These are phyloP conservation scores for Acanthamoeba divionensis DNA, from an alignment of 208 protist genomes.

Conservation along the genomic window DNA sequence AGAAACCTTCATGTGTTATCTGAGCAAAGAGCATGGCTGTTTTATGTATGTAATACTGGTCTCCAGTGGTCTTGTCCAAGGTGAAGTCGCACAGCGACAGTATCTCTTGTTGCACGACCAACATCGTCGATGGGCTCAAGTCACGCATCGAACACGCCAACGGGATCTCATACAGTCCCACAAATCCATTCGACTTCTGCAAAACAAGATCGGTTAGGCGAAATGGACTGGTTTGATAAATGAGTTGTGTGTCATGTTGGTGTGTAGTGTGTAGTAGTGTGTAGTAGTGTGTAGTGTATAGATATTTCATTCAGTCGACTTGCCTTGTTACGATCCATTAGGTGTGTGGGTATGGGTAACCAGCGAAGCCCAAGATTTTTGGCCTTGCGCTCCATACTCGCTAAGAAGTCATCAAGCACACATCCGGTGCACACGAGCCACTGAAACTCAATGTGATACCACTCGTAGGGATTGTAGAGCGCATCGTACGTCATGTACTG, in stretches of 20 bases:
- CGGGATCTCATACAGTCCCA: not conserved
- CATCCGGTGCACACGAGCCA: slow-evolving; percentile 71
- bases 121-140: slow-evolving; percentile 16
- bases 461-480: slow-evolving; percentile 49
- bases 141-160: not conserved
- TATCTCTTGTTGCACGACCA: slow-evolving; percentile 50
- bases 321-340: slow-evolving; percentile 47
- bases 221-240: not conserved
- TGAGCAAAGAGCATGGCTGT: slow-evolving; percentile 60
- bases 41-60: slow-evolving; percentile 63
- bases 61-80: not conserved
- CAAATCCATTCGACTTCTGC: slow-evolving; percentile 19
- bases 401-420: slow-evolving; percentile 69
- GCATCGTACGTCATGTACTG: slow-evolving; percentile 43
- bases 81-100: slow-evolving; percentile 33
- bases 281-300: not conserved
- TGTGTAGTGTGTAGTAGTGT: not conserved
- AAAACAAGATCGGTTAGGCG: not conserved
- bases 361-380: slow-evolving; percentile 60
- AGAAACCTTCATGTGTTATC: slow-evolving; percentile 61
- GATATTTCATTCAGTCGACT: not conserved
- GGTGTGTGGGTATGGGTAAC: slow-evolving; percentile 37
- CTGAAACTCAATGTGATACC: slow-evolving; percentile 60
- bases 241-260: not conserved
- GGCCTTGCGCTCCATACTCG: slow-evolving; percentile 50